These are phyloP conservation scores for Pezicula rhizophila DNA, from an alignment of 2,329 filamentous ascomycete species.

Conservation along the genomic window DNA sequence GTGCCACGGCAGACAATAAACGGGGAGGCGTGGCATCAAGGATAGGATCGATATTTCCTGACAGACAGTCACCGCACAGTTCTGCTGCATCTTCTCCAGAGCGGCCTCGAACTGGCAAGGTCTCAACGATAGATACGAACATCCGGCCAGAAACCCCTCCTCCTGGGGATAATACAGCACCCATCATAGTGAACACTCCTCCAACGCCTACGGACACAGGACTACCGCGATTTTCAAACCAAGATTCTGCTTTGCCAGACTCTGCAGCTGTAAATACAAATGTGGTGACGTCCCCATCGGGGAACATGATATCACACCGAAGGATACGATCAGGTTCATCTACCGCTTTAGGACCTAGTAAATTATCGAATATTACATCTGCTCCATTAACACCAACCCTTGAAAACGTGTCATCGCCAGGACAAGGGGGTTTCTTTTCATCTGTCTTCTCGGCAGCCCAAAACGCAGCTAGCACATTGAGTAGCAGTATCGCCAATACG, in stretches of 20 bases:
- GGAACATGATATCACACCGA: conserved; percentile 70
- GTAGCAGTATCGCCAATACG: conserved; percentile 66
- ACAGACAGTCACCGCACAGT: conserved; percentile 15
- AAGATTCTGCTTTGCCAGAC: conserved; percentile 21
- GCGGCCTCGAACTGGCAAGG: conserved; percentile 19
- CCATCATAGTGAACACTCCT: conserved; percentile 59
- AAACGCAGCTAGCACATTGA: conserved; percentile 75
- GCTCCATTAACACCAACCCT: conserved; percentile 70
- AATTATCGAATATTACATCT: conserved; percentile 71
- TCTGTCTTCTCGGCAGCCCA: conserved; percentile 90
- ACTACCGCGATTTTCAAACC: conserved; percentile 19
- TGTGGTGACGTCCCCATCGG: conserved; percentile 57
- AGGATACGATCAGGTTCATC: conserved; percentile 51
- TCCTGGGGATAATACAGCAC: conserved; percentile 26
- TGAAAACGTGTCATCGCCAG: conserved; percentile 54
- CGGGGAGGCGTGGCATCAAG: conserved; percentile 24
- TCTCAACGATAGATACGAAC: conserved; percentile 22
- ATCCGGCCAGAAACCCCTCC: conserved; percentile 24
- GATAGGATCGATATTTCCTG: conserved; percentile 23
- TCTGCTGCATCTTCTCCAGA: conserved; percentile 22
- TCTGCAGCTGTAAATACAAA: conserved; percentile 30
- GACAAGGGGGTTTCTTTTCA: conserved; percentile 77
- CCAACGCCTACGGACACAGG: conserved; percentile 53
- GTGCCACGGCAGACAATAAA: conserved; percentile 14
- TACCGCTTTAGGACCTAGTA: conserved; percentile 58